Conservation (phyloP, 306 rosid genomes). For the Cicer chorassanicum region DNA sequence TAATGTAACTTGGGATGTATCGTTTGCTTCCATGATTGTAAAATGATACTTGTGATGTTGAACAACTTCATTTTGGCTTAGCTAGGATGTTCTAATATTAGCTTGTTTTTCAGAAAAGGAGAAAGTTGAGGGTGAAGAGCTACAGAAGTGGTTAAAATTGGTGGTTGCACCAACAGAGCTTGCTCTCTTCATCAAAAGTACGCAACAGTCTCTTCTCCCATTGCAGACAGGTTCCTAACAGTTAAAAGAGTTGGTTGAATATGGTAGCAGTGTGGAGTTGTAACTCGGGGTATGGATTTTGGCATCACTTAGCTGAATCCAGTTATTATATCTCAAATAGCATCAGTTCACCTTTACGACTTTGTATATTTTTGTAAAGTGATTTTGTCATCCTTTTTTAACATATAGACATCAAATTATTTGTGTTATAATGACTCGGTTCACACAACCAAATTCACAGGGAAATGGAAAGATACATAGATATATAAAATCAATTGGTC, state of each 20-base stretch:
- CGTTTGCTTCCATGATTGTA: constrained; percentile 21
- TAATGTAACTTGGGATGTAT: constrained; percentile 18
- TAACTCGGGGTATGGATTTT: constrained; percentile 30
- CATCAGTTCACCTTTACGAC: constrained; percentile 49
- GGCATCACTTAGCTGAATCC: constrained; percentile 36
- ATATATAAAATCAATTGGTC: constrained; percentile 41
- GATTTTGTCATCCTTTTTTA: constrained; percentile 55
- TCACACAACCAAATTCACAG: constrained; percentile 35
- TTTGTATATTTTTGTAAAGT: constrained; percentile 57
- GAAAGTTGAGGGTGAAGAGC: constrained; percentile 93
- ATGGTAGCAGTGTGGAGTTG: constrained; percentile 38
- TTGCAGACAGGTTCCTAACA: constrained; percentile 47
- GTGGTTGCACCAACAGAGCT: constrained; percentile 91
- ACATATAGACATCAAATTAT: constrained; percentile 42
- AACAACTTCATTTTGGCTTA: constrained; percentile 20
- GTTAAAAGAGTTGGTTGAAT: constrained; percentile 23
- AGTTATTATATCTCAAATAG: constrained; percentile 50
- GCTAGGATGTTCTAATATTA: constrained; percentile 41
- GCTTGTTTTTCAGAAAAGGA: constrained; percentile 73
- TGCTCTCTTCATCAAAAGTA: constrained; percentile 62
- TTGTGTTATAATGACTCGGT: constrained; percentile 43
- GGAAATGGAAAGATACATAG: constrained; percentile 42
- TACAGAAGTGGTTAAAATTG: constrained; percentile 79
- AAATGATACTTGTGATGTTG: constrained; percentile 27
- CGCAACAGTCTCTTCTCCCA: constrained; percentile 67